Conservation (phyloP, 495 filamentous ascomycete species). For the Parmelia sp. region DNA sequence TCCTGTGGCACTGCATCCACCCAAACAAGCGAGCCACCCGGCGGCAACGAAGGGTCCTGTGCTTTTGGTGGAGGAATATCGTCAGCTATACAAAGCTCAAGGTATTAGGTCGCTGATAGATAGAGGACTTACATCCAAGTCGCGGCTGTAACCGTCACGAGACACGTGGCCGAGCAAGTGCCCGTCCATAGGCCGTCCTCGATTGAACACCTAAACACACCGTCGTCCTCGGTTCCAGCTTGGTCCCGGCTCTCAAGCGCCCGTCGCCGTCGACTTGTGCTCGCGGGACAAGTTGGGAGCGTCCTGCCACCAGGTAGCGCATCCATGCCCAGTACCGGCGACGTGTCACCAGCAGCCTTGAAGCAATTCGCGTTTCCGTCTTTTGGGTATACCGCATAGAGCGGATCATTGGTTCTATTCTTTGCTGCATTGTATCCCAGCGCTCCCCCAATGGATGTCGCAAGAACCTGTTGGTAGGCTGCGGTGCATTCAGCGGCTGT, state of each 20-base stretch:
- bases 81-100: not conserved
- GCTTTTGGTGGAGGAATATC: too few species aligned
- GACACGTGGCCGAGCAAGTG: not conserved
- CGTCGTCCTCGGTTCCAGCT: not conserved
- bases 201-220: not conserved
- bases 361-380: conserved; percentile 16
- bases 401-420: conserved; percentile 6
- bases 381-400: conserved; percentile 11
- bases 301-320: not conserved
- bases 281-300: not conserved
- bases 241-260: not conserved
- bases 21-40: not conserved
- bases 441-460: conserved; percentile 8
- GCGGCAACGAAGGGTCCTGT: not conserved
- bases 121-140: conserved; percentile 1
- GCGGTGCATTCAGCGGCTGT: conserved; percentile 5
- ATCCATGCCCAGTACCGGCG: not conserved
- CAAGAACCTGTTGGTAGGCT: conserved; percentile 3
- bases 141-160: not conserved
- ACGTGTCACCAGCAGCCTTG: conserved; percentile 13
- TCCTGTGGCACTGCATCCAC: not conserved
- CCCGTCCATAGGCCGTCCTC: not conserved
- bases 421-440: conserved; percentile 1
- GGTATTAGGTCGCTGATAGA: not conserved
- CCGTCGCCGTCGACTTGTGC: conserved; percentile 1